Base-by-base conservation (phyloP, 768 basidiomycete species). In the Lentinula sp. region DNA sequence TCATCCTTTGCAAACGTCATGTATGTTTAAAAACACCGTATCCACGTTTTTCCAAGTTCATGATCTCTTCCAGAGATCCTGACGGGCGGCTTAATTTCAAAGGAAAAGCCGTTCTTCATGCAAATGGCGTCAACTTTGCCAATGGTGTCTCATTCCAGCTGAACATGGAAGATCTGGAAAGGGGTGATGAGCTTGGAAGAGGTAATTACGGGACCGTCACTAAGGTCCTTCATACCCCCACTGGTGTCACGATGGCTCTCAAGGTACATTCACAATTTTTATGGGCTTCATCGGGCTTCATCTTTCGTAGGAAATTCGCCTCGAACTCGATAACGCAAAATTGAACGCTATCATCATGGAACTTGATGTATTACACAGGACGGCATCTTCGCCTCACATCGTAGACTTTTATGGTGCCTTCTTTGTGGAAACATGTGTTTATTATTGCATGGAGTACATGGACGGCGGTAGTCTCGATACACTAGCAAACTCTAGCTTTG, bases 391-490 rank as follows among this genome's bases (percentile, higher is more conserved):
- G 8, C 91, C 90, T 2, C 87, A 92, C 69, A 98, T 98, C 65
- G 93, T 99, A 68, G 97, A 98, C 63, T 99, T 99, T 67, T 98
- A 96, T 70, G 97, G 97, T 48, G 97, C 97, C 4, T 99, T 99
- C 78, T 98, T 97, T 74, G 95, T 97, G 74, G 97, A 99, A 71
- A 93, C 93, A n/a, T 99, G 96, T 72, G 97, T 99, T 23, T 98
- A 99, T 75, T 98, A 97, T 73, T 98, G 95, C 75, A 98, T 98
- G 95, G 97, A 99, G 78, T 93, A 88, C 75, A 99, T 99, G 97
- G 96, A 99, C 71, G 95, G 95, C 10, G 95, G 95, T n/a, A 91
- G 88, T 43, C 81, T 99, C 51, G 97, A 98, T 71, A 91, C 88
- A 65, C 80, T 98, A 31, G 74, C 80, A 64, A 73, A 78, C 68